A percentile compares a stretch with the other conserved stretches of the same genome.
These are phyloP conservation scores for Nothophoma quercina DNA, from an alignment of 2,329 filamentous ascomycete species.

Conservation along the genomic window DNA sequence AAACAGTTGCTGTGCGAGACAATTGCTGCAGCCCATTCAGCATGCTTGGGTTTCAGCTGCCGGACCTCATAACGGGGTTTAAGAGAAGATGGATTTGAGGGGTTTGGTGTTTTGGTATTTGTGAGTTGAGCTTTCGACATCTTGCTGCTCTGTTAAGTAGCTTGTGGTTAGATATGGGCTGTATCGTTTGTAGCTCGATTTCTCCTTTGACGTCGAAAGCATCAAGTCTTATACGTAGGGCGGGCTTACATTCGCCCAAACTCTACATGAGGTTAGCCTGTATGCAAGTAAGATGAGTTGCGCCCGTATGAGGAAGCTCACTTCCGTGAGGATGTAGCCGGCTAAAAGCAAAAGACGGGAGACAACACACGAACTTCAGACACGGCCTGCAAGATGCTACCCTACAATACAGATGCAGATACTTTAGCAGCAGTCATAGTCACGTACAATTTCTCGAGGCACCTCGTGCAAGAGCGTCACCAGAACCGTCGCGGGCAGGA, in stretches of 20 bases:
- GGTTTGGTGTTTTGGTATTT: constrained; percentile 34
- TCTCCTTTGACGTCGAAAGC: neutral
- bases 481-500: too few species aligned
- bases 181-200: too few species aligned
- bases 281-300: constrained; percentile 4
- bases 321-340: neutral
- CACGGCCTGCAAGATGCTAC: too few species aligned
- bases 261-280: neutral
- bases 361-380: too few species aligned
- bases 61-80: constrained; percentile 44
- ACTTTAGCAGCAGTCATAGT: too few species aligned
- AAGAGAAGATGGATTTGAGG: constrained; percentile 36
- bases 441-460: too few species aligned
- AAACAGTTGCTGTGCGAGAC: constrained; percentile 43
- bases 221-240: neutral
- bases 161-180: neutral
- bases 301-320: constrained; percentile 1
- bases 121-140: constrained; percentile 15
- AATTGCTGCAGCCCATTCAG: constrained; percentile 40
- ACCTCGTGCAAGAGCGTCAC: too few species aligned
- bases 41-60: constrained; percentile 35
- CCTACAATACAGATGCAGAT: too few species aligned
- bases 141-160: too few species aligned
- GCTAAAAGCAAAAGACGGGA: neutral
- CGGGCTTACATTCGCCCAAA: neutral